phyloP scores from a whole-genome alignment of 2,329 filamentous ascomycete genomes.

The Zopfia rhizophila region DNA sequence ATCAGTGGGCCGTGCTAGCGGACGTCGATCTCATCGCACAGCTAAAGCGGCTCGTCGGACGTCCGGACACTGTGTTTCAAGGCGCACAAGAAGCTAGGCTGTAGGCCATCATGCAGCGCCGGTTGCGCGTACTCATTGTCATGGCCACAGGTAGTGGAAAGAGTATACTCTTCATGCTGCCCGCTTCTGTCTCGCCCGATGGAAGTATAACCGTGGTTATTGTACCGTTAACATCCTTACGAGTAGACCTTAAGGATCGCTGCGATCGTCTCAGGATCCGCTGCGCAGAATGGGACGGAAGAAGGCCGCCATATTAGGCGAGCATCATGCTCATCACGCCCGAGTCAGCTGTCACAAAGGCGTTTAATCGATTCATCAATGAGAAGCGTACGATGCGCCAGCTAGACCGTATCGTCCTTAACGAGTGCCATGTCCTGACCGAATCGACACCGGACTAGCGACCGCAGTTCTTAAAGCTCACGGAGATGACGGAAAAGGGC shows the following conservation, averaged over 20 bases:
- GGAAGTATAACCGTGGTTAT: slow-evolving; percentile 21
- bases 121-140: slow-evolving; percentile 15
- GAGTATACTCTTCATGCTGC: slow-evolving; percentile 31
- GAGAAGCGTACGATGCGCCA: slow-evolving; percentile 13
- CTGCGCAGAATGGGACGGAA: slow-evolving; percentile 12
- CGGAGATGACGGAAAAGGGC: slow-evolving; percentile 11
- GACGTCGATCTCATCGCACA: slow-evolving; percentile 6
- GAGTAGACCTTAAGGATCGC: slow-evolving; percentile 17
- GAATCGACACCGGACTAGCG: slow-evolving; percentile 16
- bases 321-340: slow-evolving; percentile 14
- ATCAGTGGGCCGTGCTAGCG: slow-evolving; percentile 10
- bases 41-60: slow-evolving; percentile 10
- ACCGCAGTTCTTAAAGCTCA: slow-evolving; percentile 13
- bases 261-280: slow-evolving; percentile 8
- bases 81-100: slow-evolving; percentile 22
- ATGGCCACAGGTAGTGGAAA: slow-evolving; percentile 27
- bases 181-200: slow-evolving; percentile 7
- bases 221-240: slow-evolving; percentile 20
- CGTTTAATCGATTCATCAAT: slow-evolving; percentile 12
- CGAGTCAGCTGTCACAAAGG: slow-evolving; percentile 7
- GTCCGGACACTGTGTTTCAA: slow-evolving; percentile 12
- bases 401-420: slow-evolving; percentile 26
- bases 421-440: slow-evolving; percentile 23
- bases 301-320: slow-evolving; percentile 13
- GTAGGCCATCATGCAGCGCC: slow-evolving; percentile 16